A percentile compares a stretch with the other conserved stretches of the same genome.
phyloP scores from a whole-genome alignment of 352 stramenopile genomes.

The Globisporangium viniferum region DNA sequence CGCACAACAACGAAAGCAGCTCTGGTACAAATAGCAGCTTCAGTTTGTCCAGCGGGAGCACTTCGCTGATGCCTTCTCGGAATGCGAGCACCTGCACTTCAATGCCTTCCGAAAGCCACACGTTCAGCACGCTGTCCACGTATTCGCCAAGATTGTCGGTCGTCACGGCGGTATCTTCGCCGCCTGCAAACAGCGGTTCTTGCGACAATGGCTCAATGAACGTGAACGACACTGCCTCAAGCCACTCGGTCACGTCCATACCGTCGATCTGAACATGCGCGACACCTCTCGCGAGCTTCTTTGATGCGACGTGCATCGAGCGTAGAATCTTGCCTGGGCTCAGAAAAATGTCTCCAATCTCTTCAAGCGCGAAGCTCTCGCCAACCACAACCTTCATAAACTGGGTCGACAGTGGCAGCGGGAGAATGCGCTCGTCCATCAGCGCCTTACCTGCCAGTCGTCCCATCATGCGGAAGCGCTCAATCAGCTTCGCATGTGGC shows the following conservation, averaged over 20 bases:
- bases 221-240: slow-evolving; percentile 61
- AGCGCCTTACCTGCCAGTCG: slow-evolving; percentile 77
- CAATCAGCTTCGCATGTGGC: slow-evolving; percentile 33
- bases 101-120: slow-evolving; percentile 71
- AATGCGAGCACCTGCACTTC: slow-evolving; percentile 65
- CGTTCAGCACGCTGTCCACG: slow-evolving; percentile 46
- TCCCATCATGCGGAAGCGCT: slow-evolving; percentile 82
- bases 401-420: slow-evolving; percentile 64
- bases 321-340: slow-evolving; percentile 59
- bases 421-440: slow-evolving; percentile 78
- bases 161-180: slow-evolving; percentile 47
- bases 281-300: slow-evolving; percentile 25
- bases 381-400: slow-evolving; percentile 80
- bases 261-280: slow-evolving; percentile 52
- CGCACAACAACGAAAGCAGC: slow-evolving; percentile 64
- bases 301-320: slow-evolving; percentile 46
- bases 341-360: slow-evolving; percentile 59
- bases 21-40: slow-evolving; percentile 67
- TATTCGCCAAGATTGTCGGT: slow-evolving; percentile 52
- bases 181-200: slow-evolving; percentile 41
- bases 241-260: slow-evolving; percentile 47
- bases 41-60: slow-evolving; percentile 69
- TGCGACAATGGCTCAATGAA: slow-evolving; percentile 83
- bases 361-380: slow-evolving; percentile 48
- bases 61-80: slow-evolving; percentile 69